Evolutionary conservation across 2,329 filamentous ascomycete genomes (phyloP).

Genomic region (Ophiobolus disseminans): DNA sequence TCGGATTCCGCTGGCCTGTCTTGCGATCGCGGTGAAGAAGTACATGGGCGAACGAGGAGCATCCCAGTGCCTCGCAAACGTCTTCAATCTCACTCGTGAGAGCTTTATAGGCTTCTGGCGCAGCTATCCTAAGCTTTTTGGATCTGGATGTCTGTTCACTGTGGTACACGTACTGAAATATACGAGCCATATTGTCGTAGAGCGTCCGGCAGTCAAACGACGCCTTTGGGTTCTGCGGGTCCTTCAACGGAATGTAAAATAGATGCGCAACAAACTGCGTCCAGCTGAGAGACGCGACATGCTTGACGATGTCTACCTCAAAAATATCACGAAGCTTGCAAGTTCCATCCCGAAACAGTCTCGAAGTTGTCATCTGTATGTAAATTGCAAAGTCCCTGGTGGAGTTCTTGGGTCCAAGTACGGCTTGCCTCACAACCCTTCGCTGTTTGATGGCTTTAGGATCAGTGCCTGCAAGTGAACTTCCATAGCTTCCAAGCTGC

Average conservation of each 20-base stretch:
- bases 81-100: constrained; percentile 4
- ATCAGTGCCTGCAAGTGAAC: constrained; percentile 26
- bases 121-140: constrained; percentile 15
- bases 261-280: constrained; percentile 37
- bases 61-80: constrained; percentile 6
- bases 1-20: constrained; percentile 1
- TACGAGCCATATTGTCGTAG: constrained; percentile 30
- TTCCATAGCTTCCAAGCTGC: constrained; percentile 32
- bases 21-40: constrained; percentile 2
- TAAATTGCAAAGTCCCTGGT: constrained; percentile 25
- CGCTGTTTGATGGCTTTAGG: constrained; percentile 19
- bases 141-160: constrained; percentile 34
- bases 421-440: constrained; percentile 7
- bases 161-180: constrained; percentile 40
- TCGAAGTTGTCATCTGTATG: constrained; percentile 27
- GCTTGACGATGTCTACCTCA: constrained; percentile 39
- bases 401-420: constrained; percentile 24
- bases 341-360: constrained; percentile 38
- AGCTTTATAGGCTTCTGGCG: constrained; percentile 6
- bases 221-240: constrained; percentile 19
- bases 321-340: constrained; percentile 39
- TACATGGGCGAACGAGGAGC: constrained; percentile 1
- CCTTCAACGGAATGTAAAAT: constrained; percentile 35
- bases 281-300: constrained; percentile 40
- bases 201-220: constrained; percentile 30